phyloP scores from a whole-genome alignment of 2,329 filamentous ascomycete species.

The Dactylonectria estremocensis region DNA sequence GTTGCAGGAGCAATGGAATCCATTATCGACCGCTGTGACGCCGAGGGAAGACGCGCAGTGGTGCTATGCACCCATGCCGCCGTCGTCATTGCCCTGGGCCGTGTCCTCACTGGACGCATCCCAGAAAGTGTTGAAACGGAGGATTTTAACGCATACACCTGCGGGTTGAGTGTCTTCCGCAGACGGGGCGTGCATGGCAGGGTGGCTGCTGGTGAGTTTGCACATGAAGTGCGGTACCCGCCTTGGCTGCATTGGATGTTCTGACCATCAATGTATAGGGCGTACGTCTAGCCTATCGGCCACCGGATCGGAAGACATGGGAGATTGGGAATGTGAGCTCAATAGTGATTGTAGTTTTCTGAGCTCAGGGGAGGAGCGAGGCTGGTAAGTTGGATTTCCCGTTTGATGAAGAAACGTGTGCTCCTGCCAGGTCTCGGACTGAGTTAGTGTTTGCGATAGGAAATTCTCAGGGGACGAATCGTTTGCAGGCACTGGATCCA shows the following conservation, averaged over 20 bases:
- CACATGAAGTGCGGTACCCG: constrained; percentile 23
- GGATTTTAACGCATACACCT: constrained; percentile 90
- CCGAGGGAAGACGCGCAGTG: constrained; percentile 77
- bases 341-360: constrained; percentile 93
- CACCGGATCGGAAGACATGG: constrained; percentile 56
- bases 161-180: constrained; percentile 79
- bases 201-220: constrained; percentile 36
- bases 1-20: constrained; percentile 78
- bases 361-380: constrained; percentile 84
- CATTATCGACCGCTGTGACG: constrained; percentile 82
- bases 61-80: constrained; percentile 93
- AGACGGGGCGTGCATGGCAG: constrained; percentile 43
- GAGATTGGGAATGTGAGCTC: constrained; percentile 83
- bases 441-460: constrained; percentile 48
- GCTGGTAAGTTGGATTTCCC: constrained; percentile 75
- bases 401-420: constrained; percentile 31
- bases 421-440: constrained; percentile 25
- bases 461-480: constrained; percentile 71
- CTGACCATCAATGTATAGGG: constrained; percentile 37
- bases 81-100: constrained; percentile 87
- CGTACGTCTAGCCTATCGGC: constrained; percentile 28
- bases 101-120: constrained; percentile 84
- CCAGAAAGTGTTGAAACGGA: constrained; percentile 80
- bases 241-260: constrained; percentile 12
- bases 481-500: constrained; percentile 61